Conservation (phyloP, 2,329 filamentous ascomycete species). For the Exserohilum rostratum region DNA sequence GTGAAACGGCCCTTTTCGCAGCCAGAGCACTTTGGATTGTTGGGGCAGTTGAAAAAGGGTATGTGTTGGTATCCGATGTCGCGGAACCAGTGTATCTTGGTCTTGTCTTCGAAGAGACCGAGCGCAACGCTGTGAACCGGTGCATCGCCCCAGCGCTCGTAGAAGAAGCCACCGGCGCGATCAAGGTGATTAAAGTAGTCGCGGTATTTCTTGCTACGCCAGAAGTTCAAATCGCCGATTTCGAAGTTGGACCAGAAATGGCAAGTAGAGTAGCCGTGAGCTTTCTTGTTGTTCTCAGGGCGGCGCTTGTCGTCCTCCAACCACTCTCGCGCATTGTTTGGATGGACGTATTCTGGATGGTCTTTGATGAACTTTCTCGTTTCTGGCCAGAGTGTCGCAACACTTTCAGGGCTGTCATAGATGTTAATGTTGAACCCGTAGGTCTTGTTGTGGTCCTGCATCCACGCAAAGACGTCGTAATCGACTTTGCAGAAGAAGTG, state of each 20-base stretch:
- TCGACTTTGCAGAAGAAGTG: constrained; percentile 99
- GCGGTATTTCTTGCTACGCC: constrained; percentile 86
- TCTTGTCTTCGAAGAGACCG: constrained; percentile 88
- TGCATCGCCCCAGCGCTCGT: constrained; percentile 97
- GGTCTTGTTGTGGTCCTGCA: constrained; percentile 98
- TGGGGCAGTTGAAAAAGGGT: constrained; percentile 98
- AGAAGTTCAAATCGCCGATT: constrained; percentile 91
- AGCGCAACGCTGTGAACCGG: constrained; percentile 94
- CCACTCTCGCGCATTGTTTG: constrained; percentile 88
- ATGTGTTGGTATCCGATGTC: constrained; percentile 99
- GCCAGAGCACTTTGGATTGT: constrained; percentile 89
- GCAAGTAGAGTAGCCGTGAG: constrained; percentile 94
- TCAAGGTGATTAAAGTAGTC: constrained; percentile 97
- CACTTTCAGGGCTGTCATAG: constrained; percentile 87
- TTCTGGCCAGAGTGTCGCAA: constrained; percentile 92
- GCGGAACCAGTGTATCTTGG: constrained; percentile 97
- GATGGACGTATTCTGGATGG: constrained; percentile 78
- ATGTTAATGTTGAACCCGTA: constrained; percentile 99
- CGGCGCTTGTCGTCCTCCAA: constrained; percentile 77
- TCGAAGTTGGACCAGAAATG: constrained; percentile 99
- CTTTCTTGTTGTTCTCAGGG: constrained; percentile 78
- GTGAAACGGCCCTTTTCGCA: constrained; percentile 88
- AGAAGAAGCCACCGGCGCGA: constrained; percentile 94
- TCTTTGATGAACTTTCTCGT: constrained; percentile 87
- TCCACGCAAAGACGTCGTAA: constrained; percentile 97